Evolutionary conservation across 495 filamentous ascomycete genomes (phyloP).

Genomic region (Sporormia fimetaria): DNA sequence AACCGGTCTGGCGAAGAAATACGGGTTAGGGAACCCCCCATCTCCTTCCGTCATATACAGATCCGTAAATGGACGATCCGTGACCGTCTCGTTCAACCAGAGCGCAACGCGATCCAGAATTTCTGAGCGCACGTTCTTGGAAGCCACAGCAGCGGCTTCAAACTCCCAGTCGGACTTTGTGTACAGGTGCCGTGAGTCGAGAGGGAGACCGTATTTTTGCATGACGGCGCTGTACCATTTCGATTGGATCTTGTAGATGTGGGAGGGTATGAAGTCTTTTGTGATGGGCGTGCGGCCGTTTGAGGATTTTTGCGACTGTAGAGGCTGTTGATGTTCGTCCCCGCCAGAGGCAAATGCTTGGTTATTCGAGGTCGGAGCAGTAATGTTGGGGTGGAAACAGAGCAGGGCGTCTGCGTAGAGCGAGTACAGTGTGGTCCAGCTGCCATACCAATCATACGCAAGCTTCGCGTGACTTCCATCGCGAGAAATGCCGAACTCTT

Average conservation of each 20-base stretch:
- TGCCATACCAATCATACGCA: constrained; percentile 88
- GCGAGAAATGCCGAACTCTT: constrained; percentile 64
- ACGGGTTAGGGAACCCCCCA: constrained; percentile 31
- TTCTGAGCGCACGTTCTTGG: constrained; percentile 22
- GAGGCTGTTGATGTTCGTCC: constrained; percentile 20
- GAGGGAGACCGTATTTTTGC: constrained; percentile 36
- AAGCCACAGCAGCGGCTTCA: constrained; percentile 34
- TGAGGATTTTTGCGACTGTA: constrained; percentile 7
- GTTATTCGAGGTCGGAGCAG: not conserved
- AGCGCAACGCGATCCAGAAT: constrained; percentile 31
- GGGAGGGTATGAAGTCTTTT: constrained; percentile 32
- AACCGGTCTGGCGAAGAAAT: constrained; percentile 35
- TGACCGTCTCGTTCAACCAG: constrained; percentile 35
- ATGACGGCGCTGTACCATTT: constrained; percentile 31
- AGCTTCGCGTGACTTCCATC: constrained; percentile 80
- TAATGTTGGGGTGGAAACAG: constrained; percentile 32
- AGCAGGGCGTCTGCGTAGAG: constrained; percentile 35
- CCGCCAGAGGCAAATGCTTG: not conserved
- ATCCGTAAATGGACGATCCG: constrained; percentile 34
- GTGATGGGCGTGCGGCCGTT: constrained; percentile 20
- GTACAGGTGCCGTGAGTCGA: constrained; percentile 36
- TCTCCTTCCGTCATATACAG: constrained; percentile 34
- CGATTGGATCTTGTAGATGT: constrained; percentile 34
- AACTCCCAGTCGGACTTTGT: constrained; percentile 38
- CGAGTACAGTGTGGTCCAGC: constrained; percentile 67